These are phyloP conservation scores for Dillenia turbinata DNA, from an alignment of 164 flowering plant genomes.

Conservation along the genomic window DNA sequence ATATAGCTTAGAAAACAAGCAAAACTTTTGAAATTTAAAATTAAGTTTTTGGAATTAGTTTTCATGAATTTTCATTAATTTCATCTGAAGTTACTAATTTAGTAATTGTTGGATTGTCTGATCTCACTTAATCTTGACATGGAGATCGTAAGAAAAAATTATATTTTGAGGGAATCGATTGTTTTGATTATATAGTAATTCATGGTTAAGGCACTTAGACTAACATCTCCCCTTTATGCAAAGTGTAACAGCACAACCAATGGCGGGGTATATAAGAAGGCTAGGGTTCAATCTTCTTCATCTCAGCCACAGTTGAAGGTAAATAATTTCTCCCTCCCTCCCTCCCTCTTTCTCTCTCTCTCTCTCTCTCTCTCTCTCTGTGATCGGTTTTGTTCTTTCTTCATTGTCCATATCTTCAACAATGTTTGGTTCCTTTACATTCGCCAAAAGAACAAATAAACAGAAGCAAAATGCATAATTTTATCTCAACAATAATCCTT, in stretches of 20 bases:
- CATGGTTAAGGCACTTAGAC: no score
- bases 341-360: conserved; percentile 12
- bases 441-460: neutral
- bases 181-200: neutral
- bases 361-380: conserved; percentile 14
- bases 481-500: neutral
- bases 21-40: no score
- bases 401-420: conserved; percentile 27
- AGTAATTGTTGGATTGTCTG: no score
- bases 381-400: conserved; percentile 5
- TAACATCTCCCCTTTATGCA: neutral
- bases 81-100: no score
- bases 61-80: no score
- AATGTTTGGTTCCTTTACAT: conserved; percentile 12
- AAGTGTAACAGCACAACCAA: conserved; percentile 58
- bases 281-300: conserved; percentile 72
- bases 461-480: neutral
- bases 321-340: conserved; percentile 7
- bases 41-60: no score
- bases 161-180: no score
- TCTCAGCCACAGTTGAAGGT: conserved; percentile 69
- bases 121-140: no score
- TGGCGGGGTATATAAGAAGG: conserved; percentile 73
- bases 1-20: no score
- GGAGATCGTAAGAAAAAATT: no score